A percentile compares a stretch with the other conserved stretches of the same genome.
phyloP scores from a whole-genome alignment of 2,329 filamentous ascomycete genomes.

The Phoma sp. region DNA sequence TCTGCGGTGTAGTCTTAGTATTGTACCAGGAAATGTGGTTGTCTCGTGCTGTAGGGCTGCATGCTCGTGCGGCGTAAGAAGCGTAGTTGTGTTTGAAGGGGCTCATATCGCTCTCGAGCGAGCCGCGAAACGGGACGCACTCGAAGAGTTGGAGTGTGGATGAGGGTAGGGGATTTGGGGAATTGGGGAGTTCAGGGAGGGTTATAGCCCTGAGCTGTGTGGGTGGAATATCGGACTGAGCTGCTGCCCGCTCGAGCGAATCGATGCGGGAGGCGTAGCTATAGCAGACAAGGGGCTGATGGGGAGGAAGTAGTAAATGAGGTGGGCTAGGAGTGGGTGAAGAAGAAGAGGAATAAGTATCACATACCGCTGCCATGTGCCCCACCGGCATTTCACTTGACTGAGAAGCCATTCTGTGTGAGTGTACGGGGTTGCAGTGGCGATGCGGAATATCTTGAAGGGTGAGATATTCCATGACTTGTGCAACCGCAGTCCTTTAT shows the following conservation, averaged over 20 bases:
- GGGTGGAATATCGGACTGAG: not conserved
- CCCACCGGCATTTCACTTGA: slow-evolving; percentile 32
- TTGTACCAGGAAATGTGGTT: not conserved
- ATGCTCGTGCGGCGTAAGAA: not conserved
- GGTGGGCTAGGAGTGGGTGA: not conserved
- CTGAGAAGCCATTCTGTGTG: slow-evolving; percentile 40
- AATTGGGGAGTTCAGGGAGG: not conserved
- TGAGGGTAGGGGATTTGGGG: not conserved
- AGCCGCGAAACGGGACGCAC: not conserved
- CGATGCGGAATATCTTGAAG: slow-evolving; percentile 49
- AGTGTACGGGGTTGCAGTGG: slow-evolving; percentile 36
- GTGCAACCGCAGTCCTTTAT: slow-evolving; percentile 16
- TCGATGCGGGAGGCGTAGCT: not conserved
- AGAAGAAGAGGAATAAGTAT: slow-evolving; percentile 16
- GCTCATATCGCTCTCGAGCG: not conserved
- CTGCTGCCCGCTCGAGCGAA: not conserved
- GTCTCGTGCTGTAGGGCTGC: not conserved
- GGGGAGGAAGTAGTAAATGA: slow-evolving; percentile 9
- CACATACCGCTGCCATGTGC: slow-evolving; percentile 42
- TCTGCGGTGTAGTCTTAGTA: slow-evolving; percentile 29
- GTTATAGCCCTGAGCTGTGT: not conserved
- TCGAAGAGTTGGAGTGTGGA: not conserved
- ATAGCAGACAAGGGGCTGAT: not conserved
- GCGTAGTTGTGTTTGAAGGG: not conserved
- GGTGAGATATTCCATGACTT: slow-evolving; percentile 48